Percentiles rank a stretch among this genome's conserved stretches.
Evolutionary conservation across 257 asterid genomes (phyloP).

Genomic region (Perilla frutescens): DNA sequence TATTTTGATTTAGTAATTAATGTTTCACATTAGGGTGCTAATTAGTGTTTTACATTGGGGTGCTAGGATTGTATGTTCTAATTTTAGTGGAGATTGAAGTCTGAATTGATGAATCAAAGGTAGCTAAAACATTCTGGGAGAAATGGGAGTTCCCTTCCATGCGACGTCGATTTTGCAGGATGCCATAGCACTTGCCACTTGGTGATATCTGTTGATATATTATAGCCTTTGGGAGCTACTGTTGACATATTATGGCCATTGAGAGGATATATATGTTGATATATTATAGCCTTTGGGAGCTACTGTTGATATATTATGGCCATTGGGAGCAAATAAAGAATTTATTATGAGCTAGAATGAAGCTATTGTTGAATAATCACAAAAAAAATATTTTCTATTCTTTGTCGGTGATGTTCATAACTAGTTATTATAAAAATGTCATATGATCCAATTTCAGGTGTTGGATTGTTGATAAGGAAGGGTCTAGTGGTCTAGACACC

Average conservation of each 20-base stretch:
- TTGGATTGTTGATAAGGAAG: no score
- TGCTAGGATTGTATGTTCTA: background rate
- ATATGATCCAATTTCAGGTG: no score
- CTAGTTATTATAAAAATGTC: no score
- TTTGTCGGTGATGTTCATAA: background rate
- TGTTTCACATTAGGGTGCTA: background rate
- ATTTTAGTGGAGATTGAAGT: background rate
- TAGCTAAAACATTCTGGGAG: background rate
- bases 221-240: background rate
- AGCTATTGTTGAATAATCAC: conserved; percentile 5
- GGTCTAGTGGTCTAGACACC: no score
- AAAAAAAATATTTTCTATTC: background rate
- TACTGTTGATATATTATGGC: background rate
- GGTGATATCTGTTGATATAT: background rate
- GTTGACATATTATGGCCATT: no score
- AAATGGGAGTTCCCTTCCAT: background rate
- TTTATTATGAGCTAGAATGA: background rate
- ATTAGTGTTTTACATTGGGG: background rate
- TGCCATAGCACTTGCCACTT: background rate
- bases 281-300: no score
- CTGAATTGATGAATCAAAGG: background rate
- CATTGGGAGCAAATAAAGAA: background rate
- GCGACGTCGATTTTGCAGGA: background rate
- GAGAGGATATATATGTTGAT: no score
- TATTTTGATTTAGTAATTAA: background rate